phyloP scores from a whole-genome alignment of 2,329 filamentous ascomycete genomes.

The Elsinoe perseae region DNA sequence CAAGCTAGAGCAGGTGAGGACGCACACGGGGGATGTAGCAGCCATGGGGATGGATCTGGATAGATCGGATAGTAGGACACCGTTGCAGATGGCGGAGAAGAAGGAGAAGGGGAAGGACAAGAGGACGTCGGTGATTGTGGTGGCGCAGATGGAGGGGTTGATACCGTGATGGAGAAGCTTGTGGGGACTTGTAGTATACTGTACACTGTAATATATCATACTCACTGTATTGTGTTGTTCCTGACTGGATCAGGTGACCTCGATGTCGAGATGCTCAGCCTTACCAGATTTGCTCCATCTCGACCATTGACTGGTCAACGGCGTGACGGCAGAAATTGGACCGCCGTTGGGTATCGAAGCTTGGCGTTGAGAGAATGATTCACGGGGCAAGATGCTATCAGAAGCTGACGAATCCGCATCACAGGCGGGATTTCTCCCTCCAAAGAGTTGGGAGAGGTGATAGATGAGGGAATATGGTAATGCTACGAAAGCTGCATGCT shows the following conservation, averaged over 20 bases:
- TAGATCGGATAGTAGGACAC: slow-evolving; percentile 1
- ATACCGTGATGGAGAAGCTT: background rate
- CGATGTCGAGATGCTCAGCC: background rate
- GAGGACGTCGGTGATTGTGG: background rate
- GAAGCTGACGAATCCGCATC: no score
- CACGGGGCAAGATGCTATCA: no score
- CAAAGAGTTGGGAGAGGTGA: no score
- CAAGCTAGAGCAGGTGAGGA: background rate
- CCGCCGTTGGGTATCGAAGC: no score
- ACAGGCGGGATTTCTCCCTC: no score
- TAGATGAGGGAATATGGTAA: no score
- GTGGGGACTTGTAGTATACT: background rate
- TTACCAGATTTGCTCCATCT: background rate
- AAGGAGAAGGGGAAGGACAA: background rate
- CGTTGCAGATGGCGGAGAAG: background rate
- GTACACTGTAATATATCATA: background rate
- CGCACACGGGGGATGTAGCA: background rate
- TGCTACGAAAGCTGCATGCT: no score
- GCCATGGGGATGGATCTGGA: background rate
- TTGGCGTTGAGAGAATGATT: no score
- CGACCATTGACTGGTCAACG: background rate
- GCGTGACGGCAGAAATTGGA: background rate
- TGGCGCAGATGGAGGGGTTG: background rate
- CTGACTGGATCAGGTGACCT: background rate
- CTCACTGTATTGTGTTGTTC: background rate